Base-by-base conservation (phyloP, 371 early-diverging fungal genomes). In the Rhizopus sp. region DNA sequence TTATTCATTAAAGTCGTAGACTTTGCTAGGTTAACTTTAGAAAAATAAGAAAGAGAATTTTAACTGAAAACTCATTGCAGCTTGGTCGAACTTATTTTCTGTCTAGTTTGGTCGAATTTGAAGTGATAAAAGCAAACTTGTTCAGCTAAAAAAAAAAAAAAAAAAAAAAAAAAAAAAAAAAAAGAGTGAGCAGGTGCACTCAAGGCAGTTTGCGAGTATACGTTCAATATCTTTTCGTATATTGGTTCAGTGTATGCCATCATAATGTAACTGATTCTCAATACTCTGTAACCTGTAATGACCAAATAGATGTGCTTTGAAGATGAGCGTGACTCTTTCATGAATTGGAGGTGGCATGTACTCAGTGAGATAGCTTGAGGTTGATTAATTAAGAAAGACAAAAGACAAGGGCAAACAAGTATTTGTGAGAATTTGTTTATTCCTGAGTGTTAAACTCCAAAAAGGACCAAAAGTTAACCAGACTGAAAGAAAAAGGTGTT, bases 271-370 rank as follows among this genome's bases (percentile, higher is more conserved):
- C 0, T 45, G 23, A 12, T 35, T 31, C 0, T 53, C 58, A 9
- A 64, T 54, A 0, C 49, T 44, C 3, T 53, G 32, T 1, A 39
- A 12, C n/a, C 59, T 58, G 42, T 59, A 57, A 38, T 69, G 69
- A 5, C 64, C 62, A 13, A 52, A 37, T 0, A 17, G 3, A 31
- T 69, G 62, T 9, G 41, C 13, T 30, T 58, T 48, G 35, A n/a
- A 31, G 7, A 64, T 31, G 10, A 69, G 10, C 1, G 7, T 5
- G 9, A 57, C 50, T 32, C 57, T 40, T 23, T 56, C 55, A 12
- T 2, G 3, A 38, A 38, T 38, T 2, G 56, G 60, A 16, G 64
- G 60, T 34, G 48, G 39, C 23, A 59, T 47, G 17, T 53, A 59
- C 4, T 53, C 53, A 17, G 33, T 23, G 1, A 7, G 38, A 37